These are phyloP conservation scores for Extremus antarcticus DNA, from an alignment of 495 filamentous ascomycete species.

Conservation along the genomic window DNA sequence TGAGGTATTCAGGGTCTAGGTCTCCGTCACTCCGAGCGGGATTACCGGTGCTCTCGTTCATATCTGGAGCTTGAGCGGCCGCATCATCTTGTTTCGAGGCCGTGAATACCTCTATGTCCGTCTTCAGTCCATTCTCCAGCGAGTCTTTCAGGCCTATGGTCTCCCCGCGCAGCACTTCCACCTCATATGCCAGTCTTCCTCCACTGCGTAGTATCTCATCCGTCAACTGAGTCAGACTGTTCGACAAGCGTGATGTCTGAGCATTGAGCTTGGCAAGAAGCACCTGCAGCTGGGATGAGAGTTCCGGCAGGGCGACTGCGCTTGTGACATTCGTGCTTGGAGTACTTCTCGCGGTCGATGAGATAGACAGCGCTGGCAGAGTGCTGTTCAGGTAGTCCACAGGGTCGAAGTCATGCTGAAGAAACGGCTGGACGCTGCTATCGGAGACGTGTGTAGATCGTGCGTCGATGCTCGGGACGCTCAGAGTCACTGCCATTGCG, in stretches of 20 bases:
- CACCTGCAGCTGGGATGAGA: conserved; percentile 72
- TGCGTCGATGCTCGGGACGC: neutral
- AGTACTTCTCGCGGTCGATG: conserved; percentile 23
- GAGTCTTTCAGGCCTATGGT: conserved; percentile 64
- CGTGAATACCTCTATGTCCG: conserved; percentile 56
- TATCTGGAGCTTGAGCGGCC: conserved; percentile 5
- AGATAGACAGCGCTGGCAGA: conserved; percentile 51
- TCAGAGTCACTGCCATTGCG: neutral
- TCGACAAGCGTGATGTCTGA: conserved; percentile 75
- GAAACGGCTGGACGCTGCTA: conserved; percentile 54
- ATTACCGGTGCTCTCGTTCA: neutral
- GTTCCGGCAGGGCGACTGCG: conserved; percentile 58
- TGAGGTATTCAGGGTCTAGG: conserved; percentile 58
- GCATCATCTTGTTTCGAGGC: neutral
- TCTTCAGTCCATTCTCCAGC: conserved; percentile 56
- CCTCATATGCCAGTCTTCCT: conserved; percentile 81
- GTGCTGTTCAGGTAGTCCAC: conserved; percentile 70
- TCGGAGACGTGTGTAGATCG: conserved; percentile 44
- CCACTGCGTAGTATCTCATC: conserved; percentile 88
- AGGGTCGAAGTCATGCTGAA: conserved; percentile 63
- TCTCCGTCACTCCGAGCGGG: conserved; percentile 2
- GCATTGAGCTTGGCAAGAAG: conserved; percentile 77
- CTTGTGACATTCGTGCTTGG: conserved; percentile 29
- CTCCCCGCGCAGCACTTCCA: conserved; percentile 85
- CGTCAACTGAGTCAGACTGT: conserved; percentile 72